Evolutionary conservation across 306 rosid genomes (phyloP).

Genomic region (Fragaria ananassa): DNA sequence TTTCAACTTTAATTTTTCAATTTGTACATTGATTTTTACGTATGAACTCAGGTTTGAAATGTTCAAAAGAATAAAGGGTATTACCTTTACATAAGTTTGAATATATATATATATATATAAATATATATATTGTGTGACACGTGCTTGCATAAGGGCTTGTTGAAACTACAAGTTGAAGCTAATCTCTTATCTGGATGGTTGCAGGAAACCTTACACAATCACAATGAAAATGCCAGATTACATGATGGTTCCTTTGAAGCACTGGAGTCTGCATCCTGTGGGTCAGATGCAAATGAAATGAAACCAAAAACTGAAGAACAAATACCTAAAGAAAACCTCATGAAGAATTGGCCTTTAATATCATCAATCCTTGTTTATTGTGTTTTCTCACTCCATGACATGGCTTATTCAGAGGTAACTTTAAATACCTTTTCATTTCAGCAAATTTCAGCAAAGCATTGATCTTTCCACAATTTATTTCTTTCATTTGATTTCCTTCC

Average conservation of each 20-base stretch:
- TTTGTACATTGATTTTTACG: no score
- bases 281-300: slow-evolving; percentile 12
- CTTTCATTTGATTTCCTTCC: neutral
- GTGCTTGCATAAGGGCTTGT: neutral
- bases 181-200: slow-evolving; percentile 8
- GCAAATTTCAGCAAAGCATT: neutral
- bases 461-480: neutral
- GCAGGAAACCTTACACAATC: slow-evolving; percentile 86
- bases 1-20: no score
- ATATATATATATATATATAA: no score
- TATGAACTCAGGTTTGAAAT: no score
- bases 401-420: slow-evolving; percentile 80
- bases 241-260: slow-evolving; percentile 32
- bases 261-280: slow-evolving; percentile 43
- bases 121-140: neutral
- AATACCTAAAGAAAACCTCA: slow-evolving; percentile 43
- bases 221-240: slow-evolving; percentile 23
- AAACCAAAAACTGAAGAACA: slow-evolving; percentile 19
- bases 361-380: slow-evolving; percentile 63
- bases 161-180: neutral
- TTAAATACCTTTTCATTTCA: neutral
- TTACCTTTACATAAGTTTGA: no score
- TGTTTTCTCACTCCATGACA: slow-evolving; percentile 68
- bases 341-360: slow-evolving; percentile 84
- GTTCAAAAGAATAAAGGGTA: no score